phyloP scores from a whole-genome alignment of 23 red algal species.

The Gracilaria gracilis region DNA sequence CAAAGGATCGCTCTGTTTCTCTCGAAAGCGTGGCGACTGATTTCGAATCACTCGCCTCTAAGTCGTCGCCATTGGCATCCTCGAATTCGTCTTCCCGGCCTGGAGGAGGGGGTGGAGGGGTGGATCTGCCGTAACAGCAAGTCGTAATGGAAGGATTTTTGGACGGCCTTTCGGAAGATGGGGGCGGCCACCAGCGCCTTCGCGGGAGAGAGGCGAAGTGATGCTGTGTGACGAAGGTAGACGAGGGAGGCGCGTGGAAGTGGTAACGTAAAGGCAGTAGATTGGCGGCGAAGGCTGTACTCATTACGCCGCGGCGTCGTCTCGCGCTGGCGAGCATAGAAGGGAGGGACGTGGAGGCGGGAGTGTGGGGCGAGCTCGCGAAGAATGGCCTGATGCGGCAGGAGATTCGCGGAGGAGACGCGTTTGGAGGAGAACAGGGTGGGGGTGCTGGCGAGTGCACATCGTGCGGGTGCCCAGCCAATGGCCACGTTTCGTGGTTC shows the following conservation, averaged over 20 bases:
- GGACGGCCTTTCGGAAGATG: not conserved
- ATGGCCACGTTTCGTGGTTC: not conserved
- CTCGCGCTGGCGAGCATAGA: constrained; percentile 1
- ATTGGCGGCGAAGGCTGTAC: constrained; percentile 15
- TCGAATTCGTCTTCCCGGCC: constrained; percentile 70
- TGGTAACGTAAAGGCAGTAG: not conserved
- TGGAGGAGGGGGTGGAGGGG: constrained; percentile 35
- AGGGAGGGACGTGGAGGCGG: not conserved
- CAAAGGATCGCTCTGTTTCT: constrained; percentile 84
- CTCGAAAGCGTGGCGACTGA: constrained; percentile 65
- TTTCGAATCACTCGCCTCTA: constrained; percentile 36
- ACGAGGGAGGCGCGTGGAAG: not conserved
- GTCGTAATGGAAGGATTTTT: not conserved
- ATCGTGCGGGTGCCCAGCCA: not conserved
- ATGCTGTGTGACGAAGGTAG: not conserved
- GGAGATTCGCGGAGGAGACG: not conserved
- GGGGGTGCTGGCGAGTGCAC: not conserved
- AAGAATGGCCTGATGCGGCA: not conserved
- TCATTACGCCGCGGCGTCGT: not conserved
- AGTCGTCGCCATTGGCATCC: constrained; percentile 60
- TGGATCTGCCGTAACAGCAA: constrained; percentile 13
- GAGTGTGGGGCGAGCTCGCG: not conserved
- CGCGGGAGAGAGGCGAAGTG: constrained; percentile 3
- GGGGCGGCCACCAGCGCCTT: constrained; percentile 2
- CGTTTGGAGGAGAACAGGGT: not conserved